A percentile compares a stretch with the other conserved stretches of the same genome.
phyloP scores from a whole-genome alignment of 257 asterid genomes.

The Parsonsia alboflavescens region DNA sequence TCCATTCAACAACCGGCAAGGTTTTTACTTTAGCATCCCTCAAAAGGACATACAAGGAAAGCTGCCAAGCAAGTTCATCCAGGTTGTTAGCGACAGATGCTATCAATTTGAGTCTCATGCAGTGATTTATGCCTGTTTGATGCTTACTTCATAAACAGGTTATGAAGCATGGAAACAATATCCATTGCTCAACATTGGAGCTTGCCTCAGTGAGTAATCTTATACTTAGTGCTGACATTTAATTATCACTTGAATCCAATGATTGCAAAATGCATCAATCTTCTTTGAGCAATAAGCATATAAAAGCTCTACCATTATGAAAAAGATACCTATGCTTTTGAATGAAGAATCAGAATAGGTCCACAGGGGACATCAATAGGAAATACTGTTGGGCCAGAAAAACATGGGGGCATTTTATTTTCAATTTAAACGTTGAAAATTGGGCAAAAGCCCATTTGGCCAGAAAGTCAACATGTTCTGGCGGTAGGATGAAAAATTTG shows the following conservation, averaged over 20 bases:
- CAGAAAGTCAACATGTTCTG: not conserved
- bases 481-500: not conserved
- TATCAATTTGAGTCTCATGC: conserved; percentile 5
- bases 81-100: conserved; percentile 43
- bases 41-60: conserved; percentile 79
- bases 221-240: not conserved
- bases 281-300: not conserved
- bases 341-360: too few species aligned
- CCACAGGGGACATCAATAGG: too few species aligned
- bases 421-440: too few species aligned
- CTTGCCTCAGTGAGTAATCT: conserved; percentile 79
- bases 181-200: conserved; percentile 82
- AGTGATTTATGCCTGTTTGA: conserved; percentile 17
- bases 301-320: not conserved
- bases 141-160: conserved; percentile 49
- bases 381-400: too few species aligned
- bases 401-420: too few species aligned
- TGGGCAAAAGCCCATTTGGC: too few species aligned
- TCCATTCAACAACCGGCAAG: conserved; percentile 91
- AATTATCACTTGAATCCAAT: not conserved
- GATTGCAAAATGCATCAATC: not conserved
- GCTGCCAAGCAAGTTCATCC: conserved; percentile 88
- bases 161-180: conserved; percentile 85
- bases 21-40: conserved; percentile 95
- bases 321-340: not conserved